A percentile compares a stretch with the other conserved stretches of the same genome.
These are phyloP conservation scores for Candida glucosophila DNA, from an alignment of 1,139 yeast genomes.

Conservation along the genomic window DNA sequence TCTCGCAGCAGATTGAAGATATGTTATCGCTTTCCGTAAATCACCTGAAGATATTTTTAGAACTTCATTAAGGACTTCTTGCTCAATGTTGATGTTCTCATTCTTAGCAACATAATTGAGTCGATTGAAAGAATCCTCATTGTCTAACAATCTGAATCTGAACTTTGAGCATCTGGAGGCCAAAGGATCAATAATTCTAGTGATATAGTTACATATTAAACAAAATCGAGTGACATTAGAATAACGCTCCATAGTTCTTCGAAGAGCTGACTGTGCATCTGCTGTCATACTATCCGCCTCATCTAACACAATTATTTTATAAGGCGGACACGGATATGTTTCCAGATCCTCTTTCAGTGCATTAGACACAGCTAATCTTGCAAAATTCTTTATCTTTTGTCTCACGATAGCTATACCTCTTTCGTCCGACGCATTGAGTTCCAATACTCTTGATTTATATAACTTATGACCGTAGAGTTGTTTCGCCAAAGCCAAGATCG, in stretches of 20 bases:
- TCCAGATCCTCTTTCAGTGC: constrained; percentile 60
- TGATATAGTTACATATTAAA: constrained; percentile 88
- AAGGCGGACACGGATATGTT: constrained; percentile 90
- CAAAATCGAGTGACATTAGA: constrained; percentile 89
- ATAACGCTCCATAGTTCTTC: constrained; percentile 95
- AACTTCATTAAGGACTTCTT: constrained; percentile 50
- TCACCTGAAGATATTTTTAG: constrained; percentile 76
- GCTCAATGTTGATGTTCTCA: constrained; percentile 42
- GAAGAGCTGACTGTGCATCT: constrained; percentile 91
- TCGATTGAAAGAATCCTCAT: constrained; percentile 60
- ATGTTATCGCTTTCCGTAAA: constrained; percentile 85
- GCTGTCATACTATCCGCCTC: constrained; percentile 99
- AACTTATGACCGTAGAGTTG: constrained; percentile 70
- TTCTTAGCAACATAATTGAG: constrained; percentile 50
- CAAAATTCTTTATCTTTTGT: constrained; percentile 87
- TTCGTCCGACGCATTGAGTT: constrained; percentile 93
- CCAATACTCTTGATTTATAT: constrained; percentile 71
- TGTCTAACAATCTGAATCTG: constrained; percentile 73
- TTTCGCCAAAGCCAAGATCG: constrained; percentile 79
- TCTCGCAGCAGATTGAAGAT: constrained; percentile 79
- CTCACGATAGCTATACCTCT: constrained; percentile 92
- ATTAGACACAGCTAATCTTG: constrained; percentile 76
- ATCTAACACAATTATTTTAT: constrained; percentile 76
- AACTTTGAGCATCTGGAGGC: constrained; percentile 96
- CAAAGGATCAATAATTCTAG: constrained; percentile 90